A percentile compares a stretch with the other conserved stretches of the same genome.
phyloP scores from a whole-genome alignment of 371 early-diverging fungal genomes.

The Mortierella sp. region DNA sequence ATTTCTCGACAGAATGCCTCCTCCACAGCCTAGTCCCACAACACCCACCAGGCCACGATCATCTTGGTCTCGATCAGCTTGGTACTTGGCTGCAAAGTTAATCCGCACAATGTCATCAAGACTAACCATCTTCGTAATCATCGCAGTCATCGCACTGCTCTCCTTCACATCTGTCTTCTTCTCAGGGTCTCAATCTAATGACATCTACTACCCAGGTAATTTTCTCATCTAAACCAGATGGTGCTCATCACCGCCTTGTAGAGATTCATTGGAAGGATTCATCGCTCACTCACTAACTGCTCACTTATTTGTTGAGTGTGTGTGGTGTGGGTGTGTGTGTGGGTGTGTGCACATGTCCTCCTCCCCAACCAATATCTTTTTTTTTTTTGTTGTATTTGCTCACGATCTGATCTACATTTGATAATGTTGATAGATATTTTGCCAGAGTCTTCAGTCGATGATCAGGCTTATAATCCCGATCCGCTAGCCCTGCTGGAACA shows the following conservation, averaged over 20 bases:
- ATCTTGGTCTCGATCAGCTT: constrained; percentile 16
- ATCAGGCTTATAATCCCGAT: constrained; percentile 47
- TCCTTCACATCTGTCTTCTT: constrained; percentile 50
- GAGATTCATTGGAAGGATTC: background rate
- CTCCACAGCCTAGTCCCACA: constrained; percentile 40
- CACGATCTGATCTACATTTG: background rate
- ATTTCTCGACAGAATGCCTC: constrained; percentile 16
- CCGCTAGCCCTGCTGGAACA: constrained; percentile 54
- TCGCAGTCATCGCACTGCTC: constrained; percentile 39
- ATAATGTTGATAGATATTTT: constrained; percentile 17
- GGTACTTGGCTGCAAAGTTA: constrained; percentile 23
- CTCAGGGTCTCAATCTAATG: constrained; percentile 35
- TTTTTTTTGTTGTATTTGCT: background rate
- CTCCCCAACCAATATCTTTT: background rate
- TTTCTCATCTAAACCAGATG: background rate
- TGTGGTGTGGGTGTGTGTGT: too few relatives aligned
- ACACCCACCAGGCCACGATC: constrained; percentile 15
- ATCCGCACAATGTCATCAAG: constrained; percentile 38
- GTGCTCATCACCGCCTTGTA: constrained; percentile 1
- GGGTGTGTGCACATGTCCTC: too few relatives aligned
- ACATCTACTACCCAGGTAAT: constrained; percentile 54
- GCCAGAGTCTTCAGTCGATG: constrained; percentile 14
- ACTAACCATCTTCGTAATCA: constrained; percentile 36
- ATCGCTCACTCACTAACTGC: background rate
- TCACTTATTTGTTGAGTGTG: background rate